phyloP scores from a whole-genome alignment of 176 grass and related monocot species.

The Carex littledalei region DNA sequence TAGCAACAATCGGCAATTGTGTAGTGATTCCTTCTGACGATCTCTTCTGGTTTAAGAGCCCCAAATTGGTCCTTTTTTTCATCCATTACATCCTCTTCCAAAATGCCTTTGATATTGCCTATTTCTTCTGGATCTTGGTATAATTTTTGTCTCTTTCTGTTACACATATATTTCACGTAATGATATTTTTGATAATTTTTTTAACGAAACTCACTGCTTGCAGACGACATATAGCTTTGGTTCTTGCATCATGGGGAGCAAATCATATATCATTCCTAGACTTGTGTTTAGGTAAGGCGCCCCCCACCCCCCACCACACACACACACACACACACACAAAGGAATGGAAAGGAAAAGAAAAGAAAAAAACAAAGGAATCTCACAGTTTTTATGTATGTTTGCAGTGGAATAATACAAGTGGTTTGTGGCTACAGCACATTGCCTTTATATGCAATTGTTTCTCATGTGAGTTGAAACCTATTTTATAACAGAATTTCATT shows the following conservation, averaged over 20 bases:
- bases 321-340: background rate
- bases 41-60: conserved; percentile 66
- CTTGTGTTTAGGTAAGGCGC: conserved; percentile 41
- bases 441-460: conserved; percentile 75
- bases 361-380: background rate
- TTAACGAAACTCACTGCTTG: background rate
- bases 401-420: conserved; percentile 53
- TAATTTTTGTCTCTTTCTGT: background rate
- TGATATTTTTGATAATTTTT: background rate
- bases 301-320: background rate
- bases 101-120: conserved; percentile 84
- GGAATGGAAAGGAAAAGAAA: background rate
- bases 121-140: conserved; percentile 86
- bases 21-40: conserved; percentile 66
- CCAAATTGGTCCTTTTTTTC: conserved; percentile 57
- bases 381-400: background rate
- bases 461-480: conserved; percentile 49
- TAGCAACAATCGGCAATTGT: conserved; percentile 31
- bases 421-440: conserved; percentile 68
- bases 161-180: background rate
- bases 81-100: conserved; percentile 74
- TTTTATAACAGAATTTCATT: background rate
- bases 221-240: conserved; percentile 41
- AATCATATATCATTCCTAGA: conserved; percentile 33
- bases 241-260: conserved; percentile 58